A percentile compares a stretch with the other conserved stretches of the same genome.
phyloP scores from a whole-genome alignment of 805 yeast species.

The Teunomyces tritomae region DNA sequence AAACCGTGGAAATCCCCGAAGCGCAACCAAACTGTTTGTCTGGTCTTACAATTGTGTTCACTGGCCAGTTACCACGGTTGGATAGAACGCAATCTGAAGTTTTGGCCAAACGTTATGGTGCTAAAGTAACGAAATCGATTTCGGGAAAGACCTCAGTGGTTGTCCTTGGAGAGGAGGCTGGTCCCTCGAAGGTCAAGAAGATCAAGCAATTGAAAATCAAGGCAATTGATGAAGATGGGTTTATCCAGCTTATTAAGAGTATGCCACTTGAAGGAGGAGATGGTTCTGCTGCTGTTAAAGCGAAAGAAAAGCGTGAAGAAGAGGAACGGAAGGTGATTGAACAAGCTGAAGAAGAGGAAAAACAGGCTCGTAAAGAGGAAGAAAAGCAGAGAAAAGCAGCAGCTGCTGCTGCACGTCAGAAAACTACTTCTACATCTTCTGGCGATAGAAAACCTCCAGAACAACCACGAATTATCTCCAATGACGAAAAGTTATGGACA shows the following conservation, averaged over 20 bases:
- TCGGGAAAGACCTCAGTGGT: constrained; percentile 84
- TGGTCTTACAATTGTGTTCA: constrained; percentile 89
- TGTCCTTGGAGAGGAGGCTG: constrained; percentile 93
- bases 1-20: constrained; percentile 58
- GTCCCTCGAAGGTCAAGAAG: constrained; percentile 87
- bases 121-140: constrained; percentile 81
- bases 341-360: constrained; percentile 38
- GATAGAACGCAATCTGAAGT: constrained; percentile 74
- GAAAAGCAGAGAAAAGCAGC: constrained; percentile 16
- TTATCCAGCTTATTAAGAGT: constrained; percentile 62
- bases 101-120: constrained; percentile 84
- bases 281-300: constrained; percentile 74
- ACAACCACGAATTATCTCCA: constrained; percentile 37
- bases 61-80: constrained; percentile 81
- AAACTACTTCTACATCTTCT: constrained; percentile 6
- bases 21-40: constrained; percentile 83
- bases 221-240: constrained; percentile 85
- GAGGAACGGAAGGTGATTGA: constrained; percentile 59
- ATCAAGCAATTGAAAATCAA: constrained; percentile 72
- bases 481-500: constrained; percentile 82
- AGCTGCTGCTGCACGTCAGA: neutral
- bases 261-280: constrained; percentile 95
- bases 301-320: constrained; percentile 62
- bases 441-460: constrained; percentile 6
- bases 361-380: constrained; percentile 20